These are phyloP conservation scores for Aegle marmelos DNA, from an alignment of 345 rosid species.

Conservation along the genomic window DNA sequence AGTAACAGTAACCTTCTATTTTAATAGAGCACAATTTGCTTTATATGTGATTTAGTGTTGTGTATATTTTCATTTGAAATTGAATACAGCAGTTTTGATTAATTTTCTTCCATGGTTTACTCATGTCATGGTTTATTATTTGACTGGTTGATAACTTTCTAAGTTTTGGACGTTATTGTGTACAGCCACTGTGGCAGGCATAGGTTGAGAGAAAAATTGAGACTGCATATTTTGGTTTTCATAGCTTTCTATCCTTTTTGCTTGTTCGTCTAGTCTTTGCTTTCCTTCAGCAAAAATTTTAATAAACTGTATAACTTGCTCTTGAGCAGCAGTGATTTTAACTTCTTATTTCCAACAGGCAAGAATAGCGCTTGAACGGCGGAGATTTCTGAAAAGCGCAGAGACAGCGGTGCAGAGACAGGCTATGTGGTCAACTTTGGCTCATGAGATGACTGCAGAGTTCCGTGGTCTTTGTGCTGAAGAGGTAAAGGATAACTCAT, in stretches of 20 bases:
- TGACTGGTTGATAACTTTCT: neutral
- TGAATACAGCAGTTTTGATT: neutral
- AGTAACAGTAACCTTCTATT: neutral
- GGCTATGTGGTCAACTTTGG: slow-evolving; percentile 99
- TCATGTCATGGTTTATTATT: neutral
- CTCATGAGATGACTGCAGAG: slow-evolving; percentile 99
- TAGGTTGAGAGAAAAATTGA: neutral
- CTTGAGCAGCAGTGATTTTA: slow-evolving; percentile 12
- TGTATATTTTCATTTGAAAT: neutral
- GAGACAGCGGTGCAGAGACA: slow-evolving; percentile 94
- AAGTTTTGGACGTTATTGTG: neutral
- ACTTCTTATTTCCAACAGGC: slow-evolving; percentile 50
- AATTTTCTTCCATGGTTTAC: neutral
- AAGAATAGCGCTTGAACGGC: slow-evolving; percentile 95
- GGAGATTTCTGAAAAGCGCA: slow-evolving; percentile 89
- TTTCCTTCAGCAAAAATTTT: neutral
- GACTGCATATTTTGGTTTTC: neutral
- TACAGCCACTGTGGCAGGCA: neutral
- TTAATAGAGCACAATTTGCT: neutral
- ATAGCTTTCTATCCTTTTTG: neutral
- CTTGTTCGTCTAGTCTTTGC: neutral
- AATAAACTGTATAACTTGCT: neutral
- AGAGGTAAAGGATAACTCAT: slow-evolving; percentile 55
- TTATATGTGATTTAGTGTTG: neutral
- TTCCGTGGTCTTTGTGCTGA: slow-evolving; percentile 99